A percentile compares a stretch with the other conserved stretches of the same genome.
These are phyloP conservation scores for Echeveria elegans DNA, from an alignment of 164 flowering plant species.

Conservation along the genomic window DNA sequence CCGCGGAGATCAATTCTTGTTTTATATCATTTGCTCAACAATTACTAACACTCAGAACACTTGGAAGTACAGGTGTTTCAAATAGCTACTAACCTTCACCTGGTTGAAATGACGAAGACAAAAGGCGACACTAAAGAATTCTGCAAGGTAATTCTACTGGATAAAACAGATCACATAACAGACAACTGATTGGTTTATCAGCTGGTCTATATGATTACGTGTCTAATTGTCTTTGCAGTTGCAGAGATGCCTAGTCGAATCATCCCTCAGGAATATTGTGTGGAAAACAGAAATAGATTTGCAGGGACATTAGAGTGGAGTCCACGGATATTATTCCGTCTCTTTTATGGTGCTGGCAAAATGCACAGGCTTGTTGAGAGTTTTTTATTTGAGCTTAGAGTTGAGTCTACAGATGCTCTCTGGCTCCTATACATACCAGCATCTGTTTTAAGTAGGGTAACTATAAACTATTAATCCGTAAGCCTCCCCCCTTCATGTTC, in stretches of 20 bases:
- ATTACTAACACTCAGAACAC: neutral
- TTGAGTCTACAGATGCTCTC: too few relatives aligned
- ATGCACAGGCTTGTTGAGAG: too few relatives aligned
- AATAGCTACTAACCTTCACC: slow-evolving; percentile 95
- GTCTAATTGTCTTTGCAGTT: slow-evolving; percentile 43
- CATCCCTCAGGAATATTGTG: slow-evolving; percentile 71
- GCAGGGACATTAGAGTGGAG: slow-evolving; percentile 22
- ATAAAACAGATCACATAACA: too few relatives aligned
- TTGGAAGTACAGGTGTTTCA: slow-evolving; percentile 61
- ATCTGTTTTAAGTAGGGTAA: too few relatives aligned
- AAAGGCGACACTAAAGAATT: slow-evolving; percentile 98
- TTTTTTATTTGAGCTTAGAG: too few relatives aligned
- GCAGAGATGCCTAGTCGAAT: slow-evolving; percentile 63
- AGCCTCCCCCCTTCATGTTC: too few relatives aligned
- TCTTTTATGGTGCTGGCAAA: too few relatives aligned
- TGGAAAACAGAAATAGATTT: slow-evolving; percentile 87
- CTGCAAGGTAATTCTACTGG: slow-evolving; percentile 58
- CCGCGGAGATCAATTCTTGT: neutral
- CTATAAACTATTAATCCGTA: too few relatives aligned
- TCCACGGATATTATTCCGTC: too few relatives aligned
- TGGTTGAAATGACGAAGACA: slow-evolving; percentile 95
- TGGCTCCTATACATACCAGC: too few relatives aligned
- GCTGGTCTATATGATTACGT: neutral
- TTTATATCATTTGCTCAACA: neutral
- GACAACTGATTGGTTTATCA: neutral